These are phyloP conservation scores for Coemansia sp. DNA, from an alignment of 192 early-diverging fungal genomes.

Conservation along the genomic window DNA sequence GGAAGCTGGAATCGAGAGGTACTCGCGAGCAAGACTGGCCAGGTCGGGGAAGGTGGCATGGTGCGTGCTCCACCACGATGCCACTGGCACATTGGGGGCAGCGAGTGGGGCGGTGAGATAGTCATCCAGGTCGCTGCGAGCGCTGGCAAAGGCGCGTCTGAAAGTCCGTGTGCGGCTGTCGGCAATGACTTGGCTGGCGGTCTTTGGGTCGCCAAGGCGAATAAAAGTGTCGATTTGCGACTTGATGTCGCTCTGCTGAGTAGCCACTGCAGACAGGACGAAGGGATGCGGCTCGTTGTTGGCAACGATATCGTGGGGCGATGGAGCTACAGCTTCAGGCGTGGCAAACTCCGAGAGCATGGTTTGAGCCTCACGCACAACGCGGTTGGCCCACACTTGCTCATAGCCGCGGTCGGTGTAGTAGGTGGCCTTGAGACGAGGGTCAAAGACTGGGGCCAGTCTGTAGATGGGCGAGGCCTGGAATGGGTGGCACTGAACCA, in stretches of 20 bases:
- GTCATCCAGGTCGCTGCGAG: constrained; percentile 49
- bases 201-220: constrained; percentile 25
- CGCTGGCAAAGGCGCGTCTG: constrained; percentile 35
- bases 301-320: neutral
- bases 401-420: constrained; percentile 43
- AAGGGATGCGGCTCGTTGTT: constrained; percentile 17
- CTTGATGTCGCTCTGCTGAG: constrained; percentile 24
- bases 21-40: constrained; percentile 41
- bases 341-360: constrained; percentile 34
- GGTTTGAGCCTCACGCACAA: constrained; percentile 39
- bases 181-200: constrained; percentile 28
- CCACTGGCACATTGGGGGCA: constrained; percentile 20
- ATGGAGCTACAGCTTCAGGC: constrained; percentile 7
- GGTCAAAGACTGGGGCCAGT: constrained; percentile 53
- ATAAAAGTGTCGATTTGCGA: constrained; percentile 38
- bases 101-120: constrained; percentile 45
- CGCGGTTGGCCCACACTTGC: constrained; percentile 39
- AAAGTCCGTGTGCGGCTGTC: constrained; percentile 44
- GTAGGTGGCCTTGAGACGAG: constrained; percentile 48
- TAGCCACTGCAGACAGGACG: constrained; percentile 6
- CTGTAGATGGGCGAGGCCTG: constrained; percentile 55
- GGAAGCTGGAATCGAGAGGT: constrained; percentile 41
- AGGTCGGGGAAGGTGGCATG: constrained; percentile 34
- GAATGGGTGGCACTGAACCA: constrained; percentile 54
- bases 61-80: constrained; percentile 49